Evolutionary conservation across 345 rosid genomes (phyloP).

Genomic region (Euphorbia pulcherrima): DNA sequence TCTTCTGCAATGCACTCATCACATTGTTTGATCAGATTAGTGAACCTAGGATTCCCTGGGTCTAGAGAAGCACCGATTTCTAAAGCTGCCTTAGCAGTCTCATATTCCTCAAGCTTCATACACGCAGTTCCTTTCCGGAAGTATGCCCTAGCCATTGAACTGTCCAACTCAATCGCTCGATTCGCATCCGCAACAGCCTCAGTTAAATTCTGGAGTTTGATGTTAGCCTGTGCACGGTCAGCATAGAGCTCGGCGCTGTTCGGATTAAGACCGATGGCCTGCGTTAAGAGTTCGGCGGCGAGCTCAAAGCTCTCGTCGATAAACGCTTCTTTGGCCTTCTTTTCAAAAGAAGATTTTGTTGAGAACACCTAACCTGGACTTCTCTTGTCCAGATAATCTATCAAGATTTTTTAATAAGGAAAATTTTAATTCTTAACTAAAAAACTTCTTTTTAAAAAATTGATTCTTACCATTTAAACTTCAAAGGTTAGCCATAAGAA

Average conservation of each 20-base stretch:
- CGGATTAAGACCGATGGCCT: slow-evolving; percentile 68
- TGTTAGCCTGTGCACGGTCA: slow-evolving; percentile 88
- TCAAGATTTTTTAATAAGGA: too few species aligned
- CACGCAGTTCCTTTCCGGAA: slow-evolving; percentile 80
- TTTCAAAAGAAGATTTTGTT: too few species aligned
- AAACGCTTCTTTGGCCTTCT: slow-evolving; percentile 79
- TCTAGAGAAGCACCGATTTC: slow-evolving; percentile 61
- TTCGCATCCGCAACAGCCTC: slow-evolving; percentile 85
- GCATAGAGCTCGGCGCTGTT: slow-evolving; percentile 61
- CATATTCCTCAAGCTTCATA: slow-evolving; percentile 83
- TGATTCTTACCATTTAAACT: too few species aligned
- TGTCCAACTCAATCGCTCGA: slow-evolving; percentile 71
- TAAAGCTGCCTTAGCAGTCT: slow-evolving; percentile 74
- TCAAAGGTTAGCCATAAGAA: too few species aligned
- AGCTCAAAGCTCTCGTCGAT: slow-evolving; percentile 83
- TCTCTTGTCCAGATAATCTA: too few species aligned
- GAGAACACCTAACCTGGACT: too few species aligned
- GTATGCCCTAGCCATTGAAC: slow-evolving; percentile 67
- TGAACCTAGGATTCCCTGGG: slow-evolving; percentile 57
- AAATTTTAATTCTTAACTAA: too few species aligned
- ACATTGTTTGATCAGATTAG: slow-evolving; percentile 68
- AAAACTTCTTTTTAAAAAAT: too few species aligned
- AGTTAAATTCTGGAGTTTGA: slow-evolving; percentile 64
- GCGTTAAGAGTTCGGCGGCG: slow-evolving; percentile 69
- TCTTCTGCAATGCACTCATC: slow-evolving; percentile 53